Conservation (phyloP, 345 rosid genomes). For the Isatis tinctoria region DNA sequence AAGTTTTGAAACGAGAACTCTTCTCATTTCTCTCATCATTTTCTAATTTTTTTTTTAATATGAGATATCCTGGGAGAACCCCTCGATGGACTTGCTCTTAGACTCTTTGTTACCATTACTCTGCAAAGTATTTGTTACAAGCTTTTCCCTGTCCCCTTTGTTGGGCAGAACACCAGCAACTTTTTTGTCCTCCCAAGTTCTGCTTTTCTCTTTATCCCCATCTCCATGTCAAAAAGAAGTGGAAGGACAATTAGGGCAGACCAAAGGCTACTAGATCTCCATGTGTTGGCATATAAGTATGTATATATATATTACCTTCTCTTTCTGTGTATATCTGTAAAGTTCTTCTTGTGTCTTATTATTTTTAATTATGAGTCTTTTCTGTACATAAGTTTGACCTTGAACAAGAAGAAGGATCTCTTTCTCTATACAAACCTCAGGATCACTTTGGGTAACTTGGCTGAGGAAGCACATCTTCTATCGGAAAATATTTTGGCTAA, state of each 20-base stretch:
- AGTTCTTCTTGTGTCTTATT: constrained; percentile 18
- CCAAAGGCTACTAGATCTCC: constrained; percentile 21
- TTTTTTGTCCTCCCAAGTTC: constrained; percentile 30
- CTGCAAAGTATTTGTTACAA: constrained; percentile 28
- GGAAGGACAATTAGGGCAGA: neutral
- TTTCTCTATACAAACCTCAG: no score
- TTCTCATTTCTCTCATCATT: no score
- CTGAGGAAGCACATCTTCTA: no score
- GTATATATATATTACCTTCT: constrained; percentile 29
- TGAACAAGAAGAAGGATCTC: constrained; percentile 8
- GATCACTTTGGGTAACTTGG: no score
- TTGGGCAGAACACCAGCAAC: constrained; percentile 26
- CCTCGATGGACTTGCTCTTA: no score
- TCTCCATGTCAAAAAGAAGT: constrained; percentile 32
- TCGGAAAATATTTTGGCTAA: no score
- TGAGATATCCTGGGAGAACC: no score
- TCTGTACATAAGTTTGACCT: constrained; percentile 1
- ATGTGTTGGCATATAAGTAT: constrained; percentile 27
- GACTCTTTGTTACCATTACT: constrained; percentile 37
- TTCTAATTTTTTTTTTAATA: no score
- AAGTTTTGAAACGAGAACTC: no score
- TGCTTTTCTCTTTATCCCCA: constrained; percentile 39
- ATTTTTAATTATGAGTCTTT: neutral
- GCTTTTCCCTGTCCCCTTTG: constrained; percentile 28
- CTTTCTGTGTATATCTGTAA: no score